Conservation (phyloP, 2,329 filamentous ascomycete species). For the Chalara sp. region DNA sequence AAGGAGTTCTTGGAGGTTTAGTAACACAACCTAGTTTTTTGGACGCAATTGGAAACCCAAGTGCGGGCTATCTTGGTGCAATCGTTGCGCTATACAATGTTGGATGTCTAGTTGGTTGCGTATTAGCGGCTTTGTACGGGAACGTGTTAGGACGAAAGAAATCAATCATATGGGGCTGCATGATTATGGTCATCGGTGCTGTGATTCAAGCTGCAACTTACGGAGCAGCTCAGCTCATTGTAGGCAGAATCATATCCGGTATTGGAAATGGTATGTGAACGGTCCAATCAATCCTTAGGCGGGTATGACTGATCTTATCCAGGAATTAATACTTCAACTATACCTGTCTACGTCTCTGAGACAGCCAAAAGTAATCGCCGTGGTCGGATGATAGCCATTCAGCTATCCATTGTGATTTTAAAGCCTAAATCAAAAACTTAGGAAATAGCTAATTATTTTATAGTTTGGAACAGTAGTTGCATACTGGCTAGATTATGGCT, state of each 20-base stretch:
- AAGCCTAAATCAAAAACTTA: too few species aligned
- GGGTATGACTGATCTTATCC: too few species aligned
- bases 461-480: background rate
- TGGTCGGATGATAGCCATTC: background rate
- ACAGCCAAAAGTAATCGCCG: background rate
- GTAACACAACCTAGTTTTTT: conserved; percentile 9
- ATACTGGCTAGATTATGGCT: background rate
- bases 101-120: conserved; percentile 17
- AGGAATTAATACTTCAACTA: background rate
- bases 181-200: conserved; percentile 7
- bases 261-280: background rate
- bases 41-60: conserved; percentile 25
- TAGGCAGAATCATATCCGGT: background rate
- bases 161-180: conserved; percentile 34
- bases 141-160: conserved; percentile 35
- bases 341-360: background rate
- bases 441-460: too few species aligned
- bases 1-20: background rate
- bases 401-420: background rate
- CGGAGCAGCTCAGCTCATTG: background rate
- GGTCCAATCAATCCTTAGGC: too few species aligned
- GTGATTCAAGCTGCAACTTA: background rate
- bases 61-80: background rate
- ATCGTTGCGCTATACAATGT: background rate
- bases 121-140: conserved; percentile 30